phyloP scores from a whole-genome alignment of 495 filamentous ascomycete species.

The Zalerion maritima region DNA sequence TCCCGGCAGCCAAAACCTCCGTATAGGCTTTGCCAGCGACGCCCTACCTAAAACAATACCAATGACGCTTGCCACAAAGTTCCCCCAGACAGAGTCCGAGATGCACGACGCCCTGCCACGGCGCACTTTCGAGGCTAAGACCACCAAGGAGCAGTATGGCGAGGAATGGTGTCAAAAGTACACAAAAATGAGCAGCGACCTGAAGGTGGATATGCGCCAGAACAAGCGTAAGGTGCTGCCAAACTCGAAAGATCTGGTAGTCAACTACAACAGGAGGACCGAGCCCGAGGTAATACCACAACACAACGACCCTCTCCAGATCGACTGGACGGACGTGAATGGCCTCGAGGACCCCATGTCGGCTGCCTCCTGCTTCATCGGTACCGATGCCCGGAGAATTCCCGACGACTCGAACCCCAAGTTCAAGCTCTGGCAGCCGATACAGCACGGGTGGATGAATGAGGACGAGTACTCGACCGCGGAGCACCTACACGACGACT shows the following conservation, averaged over 20 bases:
- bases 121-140: conserved; percentile 56
- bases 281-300: conserved; percentile 73
- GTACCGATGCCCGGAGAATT: conserved; percentile 67
- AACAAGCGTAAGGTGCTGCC: conserved; percentile 89
- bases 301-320: conserved; percentile 82
- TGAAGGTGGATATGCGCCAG: conserved; percentile 76
- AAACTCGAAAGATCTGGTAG: conserved; percentile 85
- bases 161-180: conserved; percentile 72
- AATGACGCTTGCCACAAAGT: conserved; percentile 76
- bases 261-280: conserved; percentile 77
- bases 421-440: conserved; percentile 85
- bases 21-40: conserved; percentile 87
- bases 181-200: conserved; percentile 63
- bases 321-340: conserved; percentile 90
- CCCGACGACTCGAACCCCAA: conserved; percentile 79
- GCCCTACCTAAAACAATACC: conserved; percentile 86
- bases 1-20: conserved; percentile 91
- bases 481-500: conserved; percentile 65
- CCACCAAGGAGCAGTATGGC: conserved; percentile 71
- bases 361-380: conserved; percentile 60
- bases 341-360: conserved; percentile 31
- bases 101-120: conserved; percentile 78
- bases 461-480: conserved; percentile 73
- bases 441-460: conserved; percentile 75
- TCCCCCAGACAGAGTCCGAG: conserved; percentile 63